These are phyloP conservation scores for Ustilago loliicola DNA, from an alignment of 1,284 basidiomycete genomes.

Conservation along the genomic window DNA sequence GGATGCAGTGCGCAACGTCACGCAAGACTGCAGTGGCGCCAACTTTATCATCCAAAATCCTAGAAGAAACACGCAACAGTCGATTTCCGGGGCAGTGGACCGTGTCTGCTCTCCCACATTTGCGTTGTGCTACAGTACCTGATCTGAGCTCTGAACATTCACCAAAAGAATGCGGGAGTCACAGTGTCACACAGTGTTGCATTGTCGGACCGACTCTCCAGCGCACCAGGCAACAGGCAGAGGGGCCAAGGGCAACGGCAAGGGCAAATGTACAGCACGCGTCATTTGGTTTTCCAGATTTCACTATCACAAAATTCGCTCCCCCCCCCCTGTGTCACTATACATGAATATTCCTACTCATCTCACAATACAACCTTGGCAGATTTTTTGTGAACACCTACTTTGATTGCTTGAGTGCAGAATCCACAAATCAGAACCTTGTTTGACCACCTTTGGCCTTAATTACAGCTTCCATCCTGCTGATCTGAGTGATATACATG, in stretches of 20 bases:
- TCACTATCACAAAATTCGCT: too few relatives aligned
- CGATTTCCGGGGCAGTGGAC: neutral
- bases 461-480: too few relatives aligned
- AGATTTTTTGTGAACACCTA: too few relatives aligned
- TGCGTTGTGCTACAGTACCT: neutral
- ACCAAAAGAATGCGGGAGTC: conserved; percentile 15
- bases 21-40: neutral
- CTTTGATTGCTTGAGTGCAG: too few relatives aligned
- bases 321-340: too few relatives aligned
- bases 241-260: neutral
- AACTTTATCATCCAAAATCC: neutral
- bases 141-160: neutral
- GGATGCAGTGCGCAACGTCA: neutral
- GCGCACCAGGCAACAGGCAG: too few relatives aligned
- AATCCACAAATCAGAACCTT: too few relatives aligned
- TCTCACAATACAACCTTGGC: too few relatives aligned
- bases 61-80: conserved; percentile 10
- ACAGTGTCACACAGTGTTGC: neutral
- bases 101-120: conserved; percentile 1
- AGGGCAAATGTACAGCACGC: conserved; percentile 6
- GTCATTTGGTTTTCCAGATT: too few relatives aligned
- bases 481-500: too few relatives aligned
- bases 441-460: too few relatives aligned
- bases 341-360: too few relatives aligned
- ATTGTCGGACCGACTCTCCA: neutral